phyloP scores from a whole-genome alignment of 306 rosid genomes.

The Vigna trinervia region DNA sequence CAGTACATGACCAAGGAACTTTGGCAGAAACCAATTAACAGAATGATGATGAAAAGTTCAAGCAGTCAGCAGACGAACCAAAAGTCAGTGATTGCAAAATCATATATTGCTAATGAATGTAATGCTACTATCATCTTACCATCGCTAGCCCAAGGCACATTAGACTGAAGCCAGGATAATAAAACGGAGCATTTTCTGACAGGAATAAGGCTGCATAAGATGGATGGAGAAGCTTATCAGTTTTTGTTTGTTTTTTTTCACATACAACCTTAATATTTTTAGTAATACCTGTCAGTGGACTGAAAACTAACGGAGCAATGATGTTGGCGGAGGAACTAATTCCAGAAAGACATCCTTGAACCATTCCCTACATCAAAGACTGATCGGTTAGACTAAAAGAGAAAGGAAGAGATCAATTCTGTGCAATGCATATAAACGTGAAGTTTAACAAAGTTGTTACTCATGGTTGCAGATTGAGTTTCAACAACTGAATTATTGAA shows the following conservation, averaged over 20 bases:
- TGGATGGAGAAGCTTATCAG: constrained; percentile 34
- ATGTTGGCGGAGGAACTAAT: constrained; percentile 76
- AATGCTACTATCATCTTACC: constrained; percentile 50
- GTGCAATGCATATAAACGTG: neutral
- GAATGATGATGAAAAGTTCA: constrained; percentile 3
- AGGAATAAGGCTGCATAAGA: constrained; percentile 69
- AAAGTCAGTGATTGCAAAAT: neutral
- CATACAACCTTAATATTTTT: neutral
- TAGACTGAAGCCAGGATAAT: constrained; percentile 89
- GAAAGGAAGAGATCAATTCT: neutral
- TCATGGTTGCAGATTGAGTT: neutral
- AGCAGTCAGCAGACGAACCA: neutral
- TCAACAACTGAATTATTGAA: neutral
- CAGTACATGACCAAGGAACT: constrained; percentile 18
- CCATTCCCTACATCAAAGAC: constrained; percentile 68
- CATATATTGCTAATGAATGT: neutral
- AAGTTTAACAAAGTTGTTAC: neutral
- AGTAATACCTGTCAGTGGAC: constrained; percentile 81
- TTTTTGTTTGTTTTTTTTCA: neutral
- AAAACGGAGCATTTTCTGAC: constrained; percentile 82
- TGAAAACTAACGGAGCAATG: constrained; percentile 73
- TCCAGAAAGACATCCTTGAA: constrained; percentile 91
- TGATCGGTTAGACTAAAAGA: constrained; percentile 11
- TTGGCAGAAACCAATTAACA: neutral
- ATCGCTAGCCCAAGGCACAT: constrained; percentile 67